Percentiles rank a stretch among this genome's conserved stretches.
Conservation (phyloP, 2,329 filamentous ascomycete genomes). For the Plenodomus lindquistii region DNA sequence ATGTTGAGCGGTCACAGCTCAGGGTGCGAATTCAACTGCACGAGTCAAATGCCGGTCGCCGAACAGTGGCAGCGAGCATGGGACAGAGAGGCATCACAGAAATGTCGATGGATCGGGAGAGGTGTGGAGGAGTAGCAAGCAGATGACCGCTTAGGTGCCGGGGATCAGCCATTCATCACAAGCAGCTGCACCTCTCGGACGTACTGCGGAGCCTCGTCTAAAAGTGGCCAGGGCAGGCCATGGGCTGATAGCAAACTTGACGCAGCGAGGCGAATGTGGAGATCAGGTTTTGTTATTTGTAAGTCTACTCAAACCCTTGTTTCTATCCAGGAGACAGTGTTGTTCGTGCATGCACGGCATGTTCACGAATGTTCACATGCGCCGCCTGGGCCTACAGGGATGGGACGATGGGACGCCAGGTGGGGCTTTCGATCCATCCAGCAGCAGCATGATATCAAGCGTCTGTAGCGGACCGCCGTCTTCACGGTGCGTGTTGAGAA, state of each 20-base stretch:
- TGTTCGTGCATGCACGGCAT: not conserved
- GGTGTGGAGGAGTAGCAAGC: constrained; percentile 19
- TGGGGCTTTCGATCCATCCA: not conserved
- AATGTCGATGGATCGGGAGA: constrained; percentile 13
- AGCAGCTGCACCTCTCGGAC: constrained; percentile 7
- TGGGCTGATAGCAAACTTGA: not conserved
- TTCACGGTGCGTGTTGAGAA: too few relatives aligned
- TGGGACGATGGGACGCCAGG: not conserved
- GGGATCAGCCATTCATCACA: constrained; percentile 15
- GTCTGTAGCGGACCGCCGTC: too few relatives aligned
- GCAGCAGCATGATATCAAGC: not conserved
- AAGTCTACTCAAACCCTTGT: not conserved
- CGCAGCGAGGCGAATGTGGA: not conserved
- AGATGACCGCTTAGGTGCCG: constrained; percentile 25
- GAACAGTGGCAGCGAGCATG: constrained; percentile 7
- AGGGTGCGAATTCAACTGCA: constrained; percentile 14
- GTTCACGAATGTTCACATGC: not conserved
- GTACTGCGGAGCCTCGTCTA: constrained; percentile 12
- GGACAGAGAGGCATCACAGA: constrained; percentile 12
- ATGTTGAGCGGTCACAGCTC: constrained; percentile 12
- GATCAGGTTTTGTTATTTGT: not conserved
- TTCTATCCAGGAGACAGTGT: not conserved
- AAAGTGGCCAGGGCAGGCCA: not conserved
- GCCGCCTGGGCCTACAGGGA: not conserved
- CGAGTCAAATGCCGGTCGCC: constrained; percentile 17